Conservation (phyloP, 192 early-diverging fungal genomes). For the Anaeromyces robustus region DNA sequence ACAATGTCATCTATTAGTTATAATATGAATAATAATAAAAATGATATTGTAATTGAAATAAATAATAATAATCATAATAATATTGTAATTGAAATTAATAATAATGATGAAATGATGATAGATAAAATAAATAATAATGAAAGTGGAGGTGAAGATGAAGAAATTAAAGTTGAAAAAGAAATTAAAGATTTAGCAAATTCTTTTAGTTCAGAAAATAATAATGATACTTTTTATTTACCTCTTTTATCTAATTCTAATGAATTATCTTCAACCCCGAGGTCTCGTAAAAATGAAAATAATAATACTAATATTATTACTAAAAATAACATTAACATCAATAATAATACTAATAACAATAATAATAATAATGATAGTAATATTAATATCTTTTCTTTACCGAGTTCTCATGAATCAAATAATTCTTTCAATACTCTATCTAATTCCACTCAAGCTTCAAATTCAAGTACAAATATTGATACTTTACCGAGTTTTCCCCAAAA, state of each 20-base stretch:
- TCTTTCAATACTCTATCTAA: too few species aligned
- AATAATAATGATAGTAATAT: too few species aligned
- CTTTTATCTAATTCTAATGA: background rate
- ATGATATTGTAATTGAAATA: too few species aligned
- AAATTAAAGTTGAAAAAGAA: background rate
- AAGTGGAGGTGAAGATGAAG: background rate
- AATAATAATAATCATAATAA: too few species aligned
- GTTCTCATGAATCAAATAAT: background rate
- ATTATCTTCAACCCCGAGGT: too few species aligned
- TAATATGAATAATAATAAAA: background rate
- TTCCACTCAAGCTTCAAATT: background rate
- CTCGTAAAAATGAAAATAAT: too few species aligned
- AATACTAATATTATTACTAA: too few species aligned
- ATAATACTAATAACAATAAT: too few species aligned
- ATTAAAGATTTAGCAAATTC: background rate
- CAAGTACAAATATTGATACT: background rate
- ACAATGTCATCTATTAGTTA: background rate
- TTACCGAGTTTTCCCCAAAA: background rate
- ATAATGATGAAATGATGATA: background rate
- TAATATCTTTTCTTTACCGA: background rate
- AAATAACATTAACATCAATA: too few species aligned
- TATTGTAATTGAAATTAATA: background rate
- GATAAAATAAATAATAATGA: background rate
- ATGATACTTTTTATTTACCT: background rate
- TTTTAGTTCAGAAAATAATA: too few species aligned